These are phyloP conservation scores for Cystobasidium ongulense DNA, from an alignment of 768 basidiomycete species.

Conservation along the genomic window DNA sequence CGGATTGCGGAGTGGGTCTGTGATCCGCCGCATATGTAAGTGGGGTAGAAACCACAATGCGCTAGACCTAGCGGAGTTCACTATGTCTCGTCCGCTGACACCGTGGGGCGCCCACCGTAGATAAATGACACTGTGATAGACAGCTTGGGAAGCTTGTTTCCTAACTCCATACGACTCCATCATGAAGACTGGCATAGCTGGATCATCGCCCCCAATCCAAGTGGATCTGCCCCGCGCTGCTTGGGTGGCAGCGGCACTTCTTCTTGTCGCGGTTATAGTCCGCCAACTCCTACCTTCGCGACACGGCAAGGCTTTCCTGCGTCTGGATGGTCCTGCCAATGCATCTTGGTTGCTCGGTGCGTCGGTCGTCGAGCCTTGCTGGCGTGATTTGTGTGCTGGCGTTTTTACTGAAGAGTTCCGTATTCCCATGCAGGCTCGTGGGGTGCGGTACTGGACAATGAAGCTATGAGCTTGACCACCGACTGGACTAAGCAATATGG, in stretches of 20 bases:
- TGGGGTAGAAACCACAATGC: too few species aligned
- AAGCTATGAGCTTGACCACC: constrained; percentile 2
- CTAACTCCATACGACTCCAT: neutral
- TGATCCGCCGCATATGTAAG: too few species aligned
- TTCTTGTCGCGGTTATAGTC: neutral
- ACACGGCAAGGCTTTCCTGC: neutral
- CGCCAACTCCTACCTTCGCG: neutral
- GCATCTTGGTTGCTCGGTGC: neutral
- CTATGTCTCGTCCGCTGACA: too few species aligned
- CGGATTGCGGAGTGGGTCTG: too few species aligned
- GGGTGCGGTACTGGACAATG: constrained; percentile 1
- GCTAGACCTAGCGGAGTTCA: too few species aligned
- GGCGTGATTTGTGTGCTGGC: too few species aligned
- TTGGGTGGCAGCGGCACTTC: neutral
- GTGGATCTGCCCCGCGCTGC: neutral
- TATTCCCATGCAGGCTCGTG: neutral
- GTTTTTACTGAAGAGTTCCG: too few species aligned
- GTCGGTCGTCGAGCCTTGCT: neutral
- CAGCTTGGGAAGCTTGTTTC: too few species aligned
- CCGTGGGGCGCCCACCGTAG: too few species aligned
- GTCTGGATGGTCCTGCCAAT: constrained; percentile 4
- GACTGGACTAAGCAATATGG: neutral
- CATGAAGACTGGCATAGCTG: neutral
- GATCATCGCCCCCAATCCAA: neutral
- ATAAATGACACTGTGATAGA: too few species aligned